phyloP scores from a whole-genome alignment of 2,329 filamentous ascomycete species.

The Fusarium annulatum region DNA sequence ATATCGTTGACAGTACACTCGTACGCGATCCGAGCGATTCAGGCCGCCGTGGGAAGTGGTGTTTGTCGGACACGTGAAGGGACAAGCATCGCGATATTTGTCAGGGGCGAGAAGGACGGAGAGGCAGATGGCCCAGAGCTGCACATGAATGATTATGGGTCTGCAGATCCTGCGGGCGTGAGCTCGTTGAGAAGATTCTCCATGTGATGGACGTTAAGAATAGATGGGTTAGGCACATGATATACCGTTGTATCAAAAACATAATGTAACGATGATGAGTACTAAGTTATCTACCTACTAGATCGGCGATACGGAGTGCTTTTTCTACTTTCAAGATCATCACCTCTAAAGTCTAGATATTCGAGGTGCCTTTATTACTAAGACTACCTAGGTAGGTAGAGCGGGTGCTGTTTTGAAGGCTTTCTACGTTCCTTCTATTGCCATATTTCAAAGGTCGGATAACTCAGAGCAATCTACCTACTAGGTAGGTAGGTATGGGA shows the following conservation, averaged over 20 bases:
- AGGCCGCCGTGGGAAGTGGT: conserved; percentile 55
- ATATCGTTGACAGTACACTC: conserved; percentile 64
- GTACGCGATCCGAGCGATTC: conserved; percentile 58
- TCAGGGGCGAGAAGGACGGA: conserved; percentile 54
- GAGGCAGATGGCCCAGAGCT: background rate
- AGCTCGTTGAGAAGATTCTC: conserved; percentile 21
- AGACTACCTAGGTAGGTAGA: background rate
- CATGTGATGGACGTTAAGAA: background rate
- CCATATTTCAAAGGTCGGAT: too few species aligned
- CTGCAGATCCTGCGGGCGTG: conserved; percentile 1
- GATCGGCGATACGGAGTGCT: background rate
- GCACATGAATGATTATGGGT: background rate
- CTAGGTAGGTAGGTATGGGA: too few species aligned
- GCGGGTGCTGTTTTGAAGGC: background rate
- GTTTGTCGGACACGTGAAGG: conserved; percentile 61
- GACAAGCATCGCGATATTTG: conserved; percentile 65
- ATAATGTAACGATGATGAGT: background rate
- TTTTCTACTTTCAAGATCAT: background rate
- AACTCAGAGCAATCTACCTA: too few species aligned
- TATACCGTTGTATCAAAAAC: background rate
- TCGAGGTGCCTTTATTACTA: background rate
- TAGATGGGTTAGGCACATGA: background rate
- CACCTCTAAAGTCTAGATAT: background rate
- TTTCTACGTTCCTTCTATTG: too few species aligned
- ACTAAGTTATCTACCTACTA: background rate